These are phyloP conservation scores for Heterobasidion occidentale DNA, from an alignment of 1,284 basidiomycete genomes.

Conservation along the genomic window DNA sequence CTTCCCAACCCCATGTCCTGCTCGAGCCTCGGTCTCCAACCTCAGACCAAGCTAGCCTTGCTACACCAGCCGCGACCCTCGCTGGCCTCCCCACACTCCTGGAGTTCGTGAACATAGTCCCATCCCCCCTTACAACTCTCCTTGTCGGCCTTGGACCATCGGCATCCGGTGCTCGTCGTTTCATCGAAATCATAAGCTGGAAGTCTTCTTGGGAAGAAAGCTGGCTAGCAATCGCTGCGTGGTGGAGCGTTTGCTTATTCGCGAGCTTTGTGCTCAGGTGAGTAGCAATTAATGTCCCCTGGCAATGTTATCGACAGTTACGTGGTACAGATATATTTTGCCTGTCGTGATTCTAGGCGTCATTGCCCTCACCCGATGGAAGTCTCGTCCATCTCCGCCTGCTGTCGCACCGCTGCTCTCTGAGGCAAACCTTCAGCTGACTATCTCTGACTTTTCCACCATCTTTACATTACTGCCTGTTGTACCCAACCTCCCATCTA, in stretches of 20 bases:
- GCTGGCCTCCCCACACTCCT: constrained; percentile 18
- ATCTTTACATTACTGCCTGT: constrained; percentile 45
- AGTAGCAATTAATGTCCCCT: constrained; percentile 14
- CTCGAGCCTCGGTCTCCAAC: neutral
- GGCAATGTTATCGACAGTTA: too few relatives aligned
- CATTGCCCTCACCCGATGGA: constrained; percentile 23
- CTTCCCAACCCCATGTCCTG: neutral
- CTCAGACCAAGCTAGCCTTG: neutral
- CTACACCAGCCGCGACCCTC: neutral
- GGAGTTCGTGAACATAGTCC: constrained; percentile 52
- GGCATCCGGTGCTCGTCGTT: constrained; percentile 39
- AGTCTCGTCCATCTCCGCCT: constrained; percentile 14
- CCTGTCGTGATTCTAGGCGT: constrained; percentile 31
- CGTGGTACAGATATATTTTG: constrained; percentile 31
- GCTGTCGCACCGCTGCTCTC: constrained; percentile 36
- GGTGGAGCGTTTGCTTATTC: constrained; percentile 76
- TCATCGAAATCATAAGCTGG: constrained; percentile 59
- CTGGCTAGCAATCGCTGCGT: constrained; percentile 57
- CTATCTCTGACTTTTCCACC: constrained; percentile 45
- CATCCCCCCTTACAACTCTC: constrained; percentile 47
- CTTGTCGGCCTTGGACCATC: constrained; percentile 52
- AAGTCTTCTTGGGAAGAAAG: constrained; percentile 53
- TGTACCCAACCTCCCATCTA: constrained; percentile 14
- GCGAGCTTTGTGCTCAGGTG: constrained; percentile 49
- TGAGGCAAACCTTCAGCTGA: constrained; percentile 52